phyloP scores from a whole-genome alignment of 306 rosid species.

The Argentina anserina region DNA sequence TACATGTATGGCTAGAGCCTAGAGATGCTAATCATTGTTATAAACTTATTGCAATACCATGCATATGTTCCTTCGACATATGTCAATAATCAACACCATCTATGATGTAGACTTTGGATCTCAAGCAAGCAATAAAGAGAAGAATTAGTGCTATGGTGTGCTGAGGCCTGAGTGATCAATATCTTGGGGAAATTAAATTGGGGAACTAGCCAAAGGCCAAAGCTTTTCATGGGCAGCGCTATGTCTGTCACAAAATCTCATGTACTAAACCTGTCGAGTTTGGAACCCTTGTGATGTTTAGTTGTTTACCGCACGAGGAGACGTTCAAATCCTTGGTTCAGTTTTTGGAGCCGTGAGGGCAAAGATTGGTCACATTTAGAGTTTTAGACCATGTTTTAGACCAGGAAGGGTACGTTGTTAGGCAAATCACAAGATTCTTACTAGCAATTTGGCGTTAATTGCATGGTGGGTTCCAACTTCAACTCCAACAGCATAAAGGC shows the following conservation, averaged over 20 bases:
- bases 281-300: not conserved
- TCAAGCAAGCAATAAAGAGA: not conserved
- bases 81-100: too few species aligned
- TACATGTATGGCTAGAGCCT: not conserved
- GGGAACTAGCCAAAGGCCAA: not conserved
- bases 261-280: not conserved
- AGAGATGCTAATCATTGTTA: not conserved
- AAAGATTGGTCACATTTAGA: too few species aligned
- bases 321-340: not conserved
- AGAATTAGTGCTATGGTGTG: not conserved
- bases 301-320: not conserved
- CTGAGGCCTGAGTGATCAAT: too few species aligned
- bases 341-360: not conserved
- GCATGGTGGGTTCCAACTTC: constrained; percentile 2
- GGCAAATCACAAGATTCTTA: too few species aligned
- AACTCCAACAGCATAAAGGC: not conserved
- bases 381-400: not conserved
- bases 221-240: not conserved
- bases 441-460: not conserved
- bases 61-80: not conserved
- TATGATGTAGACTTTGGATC: too few species aligned
- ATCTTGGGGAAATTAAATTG: not conserved
- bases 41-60: not conserved
- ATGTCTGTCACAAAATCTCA: not conserved
- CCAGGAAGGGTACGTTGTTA: not conserved